Evolutionary conservation across 108 stramenopile genomes (phyloP).

Genomic region (Asterionellopsis glacialis): DNA sequence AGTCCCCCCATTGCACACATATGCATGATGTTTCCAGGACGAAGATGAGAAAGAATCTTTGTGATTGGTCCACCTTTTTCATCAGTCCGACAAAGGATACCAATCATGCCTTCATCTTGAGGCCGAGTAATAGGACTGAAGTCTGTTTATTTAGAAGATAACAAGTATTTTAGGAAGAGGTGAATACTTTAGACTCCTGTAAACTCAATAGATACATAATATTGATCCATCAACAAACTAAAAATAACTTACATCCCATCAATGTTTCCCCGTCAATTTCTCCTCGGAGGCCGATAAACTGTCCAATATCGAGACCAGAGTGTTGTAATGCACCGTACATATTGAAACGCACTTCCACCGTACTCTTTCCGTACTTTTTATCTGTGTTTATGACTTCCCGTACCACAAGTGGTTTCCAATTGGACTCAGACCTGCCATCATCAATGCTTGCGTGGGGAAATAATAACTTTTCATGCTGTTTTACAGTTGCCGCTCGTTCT

Average conservation of each 20-base stretch:
- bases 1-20: conserved; percentile 56
- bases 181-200: too few relatives aligned
- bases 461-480: conserved; percentile 15
- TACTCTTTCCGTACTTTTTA: conserved; percentile 41
- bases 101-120: conserved; percentile 42
- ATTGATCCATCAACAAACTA: not conserved
- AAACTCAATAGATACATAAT: too few relatives aligned
- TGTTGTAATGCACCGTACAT: conserved; percentile 37
- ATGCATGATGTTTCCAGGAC: conserved; percentile 32
- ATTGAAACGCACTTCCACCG: conserved; percentile 39
- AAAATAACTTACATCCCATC: conserved; percentile 14
- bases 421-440: conserved; percentile 13
- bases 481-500: conserved; percentile 31
- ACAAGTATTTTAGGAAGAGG: too few relatives aligned
- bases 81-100: conserved; percentile 35
- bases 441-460: conserved; percentile 15
- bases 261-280: conserved; percentile 47
- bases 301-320: conserved; percentile 42
- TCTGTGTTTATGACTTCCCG: conserved; percentile 45
- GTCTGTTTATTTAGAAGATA: conserved; percentile 1
- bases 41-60: conserved; percentile 24
- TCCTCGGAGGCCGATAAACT: conserved; percentile 42
- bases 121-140: conserved; percentile 34
- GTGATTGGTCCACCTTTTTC: conserved; percentile 40
- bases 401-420: conserved; percentile 31